phyloP scores from a whole-genome alignment of 1,284 basidiomycete species.

The Testicularia cyperi region DNA sequence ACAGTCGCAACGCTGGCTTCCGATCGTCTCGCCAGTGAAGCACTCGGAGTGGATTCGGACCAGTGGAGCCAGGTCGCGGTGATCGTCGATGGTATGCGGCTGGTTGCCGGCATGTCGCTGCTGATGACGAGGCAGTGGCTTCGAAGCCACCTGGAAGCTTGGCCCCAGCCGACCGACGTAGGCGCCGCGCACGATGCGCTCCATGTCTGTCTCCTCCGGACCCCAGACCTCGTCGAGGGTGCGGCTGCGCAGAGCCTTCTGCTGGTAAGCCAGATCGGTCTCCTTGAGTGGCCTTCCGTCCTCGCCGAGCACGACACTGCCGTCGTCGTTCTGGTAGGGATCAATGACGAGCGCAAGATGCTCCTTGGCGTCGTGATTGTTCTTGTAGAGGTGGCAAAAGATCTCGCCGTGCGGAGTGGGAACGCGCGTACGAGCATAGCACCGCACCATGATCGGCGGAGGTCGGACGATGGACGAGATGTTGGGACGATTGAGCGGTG shows the following conservation, averaged over 20 bases:
- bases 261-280: slow-evolving; percentile 20
- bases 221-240: slow-evolving; percentile 85
- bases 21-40: slow-evolving; percentile 97
- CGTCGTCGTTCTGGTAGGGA: slow-evolving; percentile 54
- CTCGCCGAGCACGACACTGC: slow-evolving; percentile 6
- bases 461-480: slow-evolving; percentile 44
- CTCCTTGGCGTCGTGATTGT: slow-evolving; percentile 84
- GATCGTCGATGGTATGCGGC: not conserved
- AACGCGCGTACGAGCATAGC: slow-evolving; percentile 94
- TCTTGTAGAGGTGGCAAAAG: slow-evolving; percentile 89
- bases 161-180: slow-evolving; percentile 81
- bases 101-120: slow-evolving; percentile 19
- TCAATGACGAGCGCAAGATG: slow-evolving; percentile 97
- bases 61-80: slow-evolving; percentile 67
- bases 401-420: slow-evolving; percentile 93
- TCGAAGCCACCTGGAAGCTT: slow-evolving; percentile 66
- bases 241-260: slow-evolving; percentile 71
- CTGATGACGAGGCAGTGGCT: slow-evolving; percentile 59
- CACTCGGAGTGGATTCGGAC: slow-evolving; percentile 97
- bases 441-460: slow-evolving; percentile 66
- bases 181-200: slow-evolving; percentile 88
- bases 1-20: slow-evolving; percentile 97
- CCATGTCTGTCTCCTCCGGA: slow-evolving; percentile 84
- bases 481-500: slow-evolving; percentile 15
- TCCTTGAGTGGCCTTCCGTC: slow-evolving; percentile 30